Evolutionary conservation across 768 basidiomycete species (phyloP), one percentile per base, ranked within the genome.

Genomic region (Tulasnella sp.): DNA sequence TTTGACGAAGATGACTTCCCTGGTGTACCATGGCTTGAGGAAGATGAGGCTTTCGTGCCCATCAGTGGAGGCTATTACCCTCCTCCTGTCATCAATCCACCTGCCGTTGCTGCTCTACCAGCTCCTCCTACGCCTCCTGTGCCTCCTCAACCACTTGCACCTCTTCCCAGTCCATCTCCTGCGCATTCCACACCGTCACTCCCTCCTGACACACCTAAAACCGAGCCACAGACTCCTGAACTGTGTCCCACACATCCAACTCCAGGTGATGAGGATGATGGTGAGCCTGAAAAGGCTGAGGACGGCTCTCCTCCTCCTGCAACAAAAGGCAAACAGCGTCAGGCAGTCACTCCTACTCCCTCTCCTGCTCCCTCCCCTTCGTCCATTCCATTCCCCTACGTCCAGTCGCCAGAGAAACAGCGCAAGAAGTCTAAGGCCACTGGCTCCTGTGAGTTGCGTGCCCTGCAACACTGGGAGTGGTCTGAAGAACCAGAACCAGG

Each of bases 1-100:
- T 76, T 76, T 72, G 71, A 74, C 35, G 36, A 62, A 29, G 9
- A 8, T 11, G 52, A 62, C 16, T 71, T 71, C 37, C 70, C 70
- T 34, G 29, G 52, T 22, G 7, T 71, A 4, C 44, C 44, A 5
- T 26, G 35, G 17, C 12, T 22, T 5, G 26, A 8, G 26, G 47
- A 63, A 16, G 52, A 52, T 37, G 34, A 62, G 19, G 40, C 26
- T 9, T 32, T 32, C 16, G 42, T 69, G 3, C 69, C 52, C 16
- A 37, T 36, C 16, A 35, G 47, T 70, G 69, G 69, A 6, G 69
- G 69, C n/a, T 26, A 32, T 42, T 52, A 42, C 32, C 42, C n/a
- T n/a, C 22, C 14, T 16, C 67, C 12, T n/a, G n/a, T n/a, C n/a
- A n/a, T n/a, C 35, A 22, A 40, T 40, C 6, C 39, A 35, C n/a